phyloP scores from a whole-genome alignment of 805 yeast genomes.

The Blastobotrys terrestris region DNA sequence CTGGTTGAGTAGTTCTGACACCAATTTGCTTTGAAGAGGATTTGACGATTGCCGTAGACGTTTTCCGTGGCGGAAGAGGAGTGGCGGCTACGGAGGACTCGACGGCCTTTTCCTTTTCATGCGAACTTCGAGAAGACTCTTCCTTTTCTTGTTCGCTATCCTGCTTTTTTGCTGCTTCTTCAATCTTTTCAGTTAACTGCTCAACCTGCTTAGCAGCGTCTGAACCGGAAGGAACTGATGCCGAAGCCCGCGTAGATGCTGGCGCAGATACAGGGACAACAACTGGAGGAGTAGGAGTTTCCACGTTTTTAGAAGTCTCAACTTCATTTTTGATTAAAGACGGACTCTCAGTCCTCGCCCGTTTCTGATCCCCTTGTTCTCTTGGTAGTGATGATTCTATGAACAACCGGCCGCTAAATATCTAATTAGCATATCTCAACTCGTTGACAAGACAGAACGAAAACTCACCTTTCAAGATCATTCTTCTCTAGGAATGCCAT shows the following conservation, averaged over 20 bases:
- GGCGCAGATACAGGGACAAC: background rate
- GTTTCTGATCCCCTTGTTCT: background rate
- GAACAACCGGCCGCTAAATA: slow-evolving; percentile 25
- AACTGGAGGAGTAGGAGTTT: background rate
- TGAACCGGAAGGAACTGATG: background rate
- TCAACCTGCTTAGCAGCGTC: background rate
- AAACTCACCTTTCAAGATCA: slow-evolving; percentile 37
- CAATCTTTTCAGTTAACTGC: background rate
- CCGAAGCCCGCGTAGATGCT: background rate
- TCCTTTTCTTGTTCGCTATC: background rate
- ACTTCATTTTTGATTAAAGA: background rate
- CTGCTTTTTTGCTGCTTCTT: background rate
- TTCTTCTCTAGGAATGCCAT: slow-evolving; percentile 45
- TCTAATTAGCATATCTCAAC: slow-evolving; percentile 1
- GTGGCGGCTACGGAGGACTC: too few species aligned
- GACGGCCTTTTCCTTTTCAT: background rate
- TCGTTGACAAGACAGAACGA: too few species aligned
- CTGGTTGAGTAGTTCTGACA: slow-evolving; percentile 1
- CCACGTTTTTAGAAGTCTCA: background rate
- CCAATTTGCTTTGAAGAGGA: background rate
- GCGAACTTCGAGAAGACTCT: background rate
- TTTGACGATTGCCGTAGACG: background rate
- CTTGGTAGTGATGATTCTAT: slow-evolving; percentile 31
- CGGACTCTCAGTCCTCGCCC: slow-evolving; percentile 9
- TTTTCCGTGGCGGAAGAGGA: background rate